A percentile compares a stretch with the other conserved stretches of the same genome.
phyloP scores from a whole-genome alignment of 179 eudicot species.

The Beta corolliflora region DNA sequence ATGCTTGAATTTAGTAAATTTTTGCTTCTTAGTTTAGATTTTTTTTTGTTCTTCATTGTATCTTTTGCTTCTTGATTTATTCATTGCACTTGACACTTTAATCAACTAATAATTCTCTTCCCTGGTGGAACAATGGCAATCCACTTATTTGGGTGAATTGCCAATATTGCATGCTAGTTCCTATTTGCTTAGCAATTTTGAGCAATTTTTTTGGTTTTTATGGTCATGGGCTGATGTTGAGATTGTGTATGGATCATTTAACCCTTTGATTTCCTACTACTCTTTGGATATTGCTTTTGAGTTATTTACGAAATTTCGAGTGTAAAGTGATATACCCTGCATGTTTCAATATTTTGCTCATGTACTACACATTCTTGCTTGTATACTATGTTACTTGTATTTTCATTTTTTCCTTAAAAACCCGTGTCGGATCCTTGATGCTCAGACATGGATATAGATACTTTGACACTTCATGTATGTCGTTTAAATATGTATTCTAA shows the following conservation, averaged over 20 bases:
- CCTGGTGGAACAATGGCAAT: no score
- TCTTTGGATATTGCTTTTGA: neutral
- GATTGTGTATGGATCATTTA: neutral
- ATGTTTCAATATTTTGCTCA: neutral
- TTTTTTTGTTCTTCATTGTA: no score
- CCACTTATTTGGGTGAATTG: neutral
- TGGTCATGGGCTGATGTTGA: neutral
- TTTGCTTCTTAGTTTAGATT: no score
- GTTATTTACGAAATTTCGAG: neutral
- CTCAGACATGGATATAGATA: no score
- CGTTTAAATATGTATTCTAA: neutral
- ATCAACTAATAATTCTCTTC: no score
- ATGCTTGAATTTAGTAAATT: no score
- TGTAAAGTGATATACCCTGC: neutral
- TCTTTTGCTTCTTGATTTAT: no score
- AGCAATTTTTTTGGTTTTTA: neutral
- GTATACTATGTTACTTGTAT: no score
- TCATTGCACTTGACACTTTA: no score
- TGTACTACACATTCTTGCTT: neutral
- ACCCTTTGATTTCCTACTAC: neutral
- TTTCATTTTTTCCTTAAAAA: no score
- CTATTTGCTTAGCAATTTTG: neutral
- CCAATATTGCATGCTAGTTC: neutral
- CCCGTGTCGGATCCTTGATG: no score
- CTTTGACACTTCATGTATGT: neutral